Evolutionary conservation across 352 stramenopile genomes (phyloP), one percentile per base, ranked within the genome.

Genomic region (Phytophthora kernoviae): DNA sequence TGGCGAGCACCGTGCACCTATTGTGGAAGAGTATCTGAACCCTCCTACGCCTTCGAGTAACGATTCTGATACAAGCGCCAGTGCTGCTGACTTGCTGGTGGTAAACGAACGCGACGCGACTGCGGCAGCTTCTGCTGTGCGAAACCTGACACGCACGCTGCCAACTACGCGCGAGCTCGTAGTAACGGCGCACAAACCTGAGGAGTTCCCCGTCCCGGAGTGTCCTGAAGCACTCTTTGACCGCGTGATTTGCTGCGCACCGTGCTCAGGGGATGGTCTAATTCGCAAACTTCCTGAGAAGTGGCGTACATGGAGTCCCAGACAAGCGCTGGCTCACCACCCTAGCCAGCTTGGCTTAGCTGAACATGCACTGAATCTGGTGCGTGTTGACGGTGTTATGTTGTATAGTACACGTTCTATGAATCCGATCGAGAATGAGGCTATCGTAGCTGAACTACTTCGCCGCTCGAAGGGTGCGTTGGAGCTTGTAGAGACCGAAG

Each of bases 351-450:
- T 99, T 15, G 73, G 86, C 5, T 93, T 99, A 44, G 81, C 93
- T 40, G 52, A 73, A 26, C 75, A 86, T 40, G 83, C 80, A 1
- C 68, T 88, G 47, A 54, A 63, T 15, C 53, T 94, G 15, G 44
- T 86, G 3, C 66, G 69, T 30, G 69, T 74, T 17, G 87, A 75
- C 27, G 87, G 84, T 12, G 39, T 57, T 12, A 15, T 94, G 34
- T 33, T 94, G 0, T 96, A 96, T 65, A 82, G 67, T 55, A 96
- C 87, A 20, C 81, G 86, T 3, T 91, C 87, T 18, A 65, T 96
- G 27, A 91, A 93, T 40, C 87, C 85, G 37, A 81, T 96, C 24
- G 87, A 96, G 49, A 77, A 94, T 57, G 87, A 96, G 65, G 87
- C 87, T 6, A 78, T 96, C 20, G 75, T 96, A n/a, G 83, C 87